phyloP scores from a whole-genome alignment of 768 basidiomycete species.

The Filobasidium wieringae region DNA sequence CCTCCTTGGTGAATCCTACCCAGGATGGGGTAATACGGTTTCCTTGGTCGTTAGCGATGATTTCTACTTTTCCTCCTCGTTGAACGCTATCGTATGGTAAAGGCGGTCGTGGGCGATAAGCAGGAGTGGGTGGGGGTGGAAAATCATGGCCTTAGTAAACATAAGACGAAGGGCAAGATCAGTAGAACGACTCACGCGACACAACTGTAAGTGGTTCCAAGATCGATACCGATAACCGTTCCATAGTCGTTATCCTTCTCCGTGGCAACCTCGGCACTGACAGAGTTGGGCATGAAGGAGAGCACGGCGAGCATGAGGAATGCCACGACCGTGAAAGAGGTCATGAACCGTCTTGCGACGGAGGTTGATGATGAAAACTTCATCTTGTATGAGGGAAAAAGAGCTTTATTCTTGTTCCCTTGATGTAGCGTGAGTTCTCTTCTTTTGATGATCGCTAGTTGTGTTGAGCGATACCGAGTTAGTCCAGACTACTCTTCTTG shows the following conservation, averaged over 20 bases:
- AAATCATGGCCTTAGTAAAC: background rate
- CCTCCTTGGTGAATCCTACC: slow-evolving; percentile 69
- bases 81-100: slow-evolving; percentile 50
- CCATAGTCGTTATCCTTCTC: slow-evolving; percentile 60
- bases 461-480: no score
- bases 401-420: no score
- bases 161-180: background rate
- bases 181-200: slow-evolving; percentile 58
- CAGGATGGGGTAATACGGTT: slow-evolving; percentile 82
- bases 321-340: slow-evolving; percentile 40
- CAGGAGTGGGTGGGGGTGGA: background rate
- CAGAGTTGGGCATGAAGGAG: slow-evolving; percentile 57
- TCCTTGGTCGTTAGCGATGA: slow-evolving; percentile 80
- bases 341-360: background rate
- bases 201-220: slow-evolving; percentile 94
- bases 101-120: background rate
- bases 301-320: slow-evolving; percentile 56
- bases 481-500: no score
- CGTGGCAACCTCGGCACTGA: slow-evolving; percentile 50
- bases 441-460: no score
- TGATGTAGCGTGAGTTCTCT: no score
- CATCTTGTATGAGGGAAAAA: no score
- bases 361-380: background rate
- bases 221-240: slow-evolving; percentile 74
- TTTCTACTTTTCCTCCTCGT: slow-evolving; percentile 73